Conservation (phyloP, 208 protist species). For the Acanthamoeba divionensis region DNA sequence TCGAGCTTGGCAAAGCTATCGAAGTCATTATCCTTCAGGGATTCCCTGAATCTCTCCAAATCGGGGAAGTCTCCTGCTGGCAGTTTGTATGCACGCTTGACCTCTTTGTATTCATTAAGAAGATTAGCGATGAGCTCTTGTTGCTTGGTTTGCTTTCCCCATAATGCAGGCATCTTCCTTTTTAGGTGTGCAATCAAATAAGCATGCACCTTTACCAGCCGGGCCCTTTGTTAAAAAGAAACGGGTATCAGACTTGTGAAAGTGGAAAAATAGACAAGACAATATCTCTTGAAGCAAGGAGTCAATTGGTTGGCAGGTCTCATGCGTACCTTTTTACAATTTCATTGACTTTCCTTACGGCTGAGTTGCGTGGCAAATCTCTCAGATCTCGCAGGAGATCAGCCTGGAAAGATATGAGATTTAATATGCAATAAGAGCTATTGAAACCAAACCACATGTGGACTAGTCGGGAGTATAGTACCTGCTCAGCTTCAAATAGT, state of each 20-base stretch:
- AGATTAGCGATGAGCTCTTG: conserved; percentile 70
- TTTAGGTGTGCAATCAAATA: conserved; percentile 83
- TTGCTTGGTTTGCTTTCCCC: conserved; percentile 80
- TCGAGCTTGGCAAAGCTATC: conserved; percentile 70
- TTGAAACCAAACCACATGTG: not conserved
- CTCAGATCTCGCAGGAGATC: conserved; percentile 86
- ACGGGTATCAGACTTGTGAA: not conserved
- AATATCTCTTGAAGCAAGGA: not conserved
- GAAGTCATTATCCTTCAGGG: conserved; percentile 59
- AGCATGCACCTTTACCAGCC: conserved; percentile 85
- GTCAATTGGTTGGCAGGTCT: not conserved
- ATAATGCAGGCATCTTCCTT: conserved; percentile 73
- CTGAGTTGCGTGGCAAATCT: conserved; percentile 84
- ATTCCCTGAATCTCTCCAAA: conserved; percentile 58
- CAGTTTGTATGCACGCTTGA: conserved; percentile 62
- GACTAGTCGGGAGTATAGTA: conserved; percentile 50
- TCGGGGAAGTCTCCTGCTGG: conserved; percentile 75
- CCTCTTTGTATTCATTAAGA: conserved; percentile 57
- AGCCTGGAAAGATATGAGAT: conserved; percentile 54
- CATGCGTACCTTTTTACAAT: conserved; percentile 75
- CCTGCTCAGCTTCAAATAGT: conserved; percentile 68
- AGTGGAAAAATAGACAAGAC: not conserved
- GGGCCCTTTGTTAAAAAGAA: conserved; percentile 71
- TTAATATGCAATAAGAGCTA: not conserved
- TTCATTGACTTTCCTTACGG: conserved; percentile 90